Evolutionary conservation across 352 stramenopile species (phyloP), one percentile per base, ranked within the genome.

Genomic region (Phytophthora chlamydospora): DNA sequence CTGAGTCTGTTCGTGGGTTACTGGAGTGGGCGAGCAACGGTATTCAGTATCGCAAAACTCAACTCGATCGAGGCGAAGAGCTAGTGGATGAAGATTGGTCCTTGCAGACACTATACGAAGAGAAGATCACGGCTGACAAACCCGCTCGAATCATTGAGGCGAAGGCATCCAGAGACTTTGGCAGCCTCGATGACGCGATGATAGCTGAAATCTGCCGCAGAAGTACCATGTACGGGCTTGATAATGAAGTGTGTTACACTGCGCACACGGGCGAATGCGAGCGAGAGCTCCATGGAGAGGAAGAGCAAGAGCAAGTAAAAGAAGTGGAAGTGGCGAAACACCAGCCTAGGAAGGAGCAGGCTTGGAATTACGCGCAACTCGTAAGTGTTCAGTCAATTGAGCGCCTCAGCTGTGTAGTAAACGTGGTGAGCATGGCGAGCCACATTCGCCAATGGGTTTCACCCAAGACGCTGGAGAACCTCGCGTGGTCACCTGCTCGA

Each of bases 11-110:
- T 10, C 36, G 63, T 13, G 88, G 87, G 0, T 27, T 95, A 13
- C 38, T 84, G 0, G 83, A 90, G 57, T 97, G 89, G 87, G 76
- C 84, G 11, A 55, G 73, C 34, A 91, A 89, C 40, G 85, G 83
- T 0, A 55, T 92, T 29, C 75, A 90, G 42, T 93, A 72, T 12
- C 60, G 55, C 21, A 53, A 66, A 10, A 69, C 71, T 8, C 44
- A 67, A 12, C 31, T 43, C 0, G 31, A 69, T 4, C 9, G 31
- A 9, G 31, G 38, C 4, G 41, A 47, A 0, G 76, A 80, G 34
- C 19, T 76, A 8, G 27, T 78, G 3, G 29, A 51, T 2, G 76
- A 88, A 2, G 42, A 85, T 24, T 85, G 75, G 73, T 68, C 43
- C 1, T 48, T 85, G 2, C 48, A 74, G n/a, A 40, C 43, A 2